Conservation (phyloP, 2,329 filamentous ascomycete genomes). For the Bipolaris gigantea region DNA sequence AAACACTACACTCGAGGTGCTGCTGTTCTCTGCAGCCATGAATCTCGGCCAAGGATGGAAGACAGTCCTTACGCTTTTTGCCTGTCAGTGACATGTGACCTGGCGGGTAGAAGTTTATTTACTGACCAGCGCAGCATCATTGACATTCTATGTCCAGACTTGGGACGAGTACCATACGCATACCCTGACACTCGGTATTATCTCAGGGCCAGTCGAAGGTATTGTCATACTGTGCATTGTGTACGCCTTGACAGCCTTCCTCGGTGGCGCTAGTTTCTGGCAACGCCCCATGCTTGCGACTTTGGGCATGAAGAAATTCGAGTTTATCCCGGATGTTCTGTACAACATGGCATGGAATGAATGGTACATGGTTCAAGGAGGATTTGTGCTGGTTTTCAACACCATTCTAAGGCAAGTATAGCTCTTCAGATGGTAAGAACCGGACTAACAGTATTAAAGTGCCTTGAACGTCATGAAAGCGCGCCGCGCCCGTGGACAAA, state of each 20-base stretch:
- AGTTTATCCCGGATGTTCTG: slow-evolving; percentile 67
- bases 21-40: slow-evolving; percentile 89
- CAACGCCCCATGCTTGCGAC: slow-evolving; percentile 76
- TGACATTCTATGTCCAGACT: slow-evolving; percentile 98
- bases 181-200: slow-evolving; percentile 84
- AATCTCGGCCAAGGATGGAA: slow-evolving; percentile 93
- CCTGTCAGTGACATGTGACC: slow-evolving; percentile 55
- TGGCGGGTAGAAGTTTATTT: background rate
- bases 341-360: slow-evolving; percentile 86
- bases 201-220: slow-evolving; percentile 95
- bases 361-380: slow-evolving; percentile 89
- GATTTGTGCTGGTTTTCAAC: slow-evolving; percentile 80
- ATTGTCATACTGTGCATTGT: slow-evolving; percentile 81
- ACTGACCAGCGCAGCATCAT: slow-evolving; percentile 59
- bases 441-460: slow-evolving; percentile 45
- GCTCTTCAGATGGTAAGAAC: background rate
- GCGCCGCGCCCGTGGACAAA: slow-evolving; percentile 72
- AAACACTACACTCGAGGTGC: slow-evolving; percentile 90
- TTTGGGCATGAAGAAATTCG: slow-evolving; percentile 65
- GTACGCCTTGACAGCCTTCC: slow-evolving; percentile 79
- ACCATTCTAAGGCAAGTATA: slow-evolving; percentile 65
- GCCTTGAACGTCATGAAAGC: slow-evolving; percentile 82
- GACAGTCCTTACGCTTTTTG: slow-evolving; percentile 81
- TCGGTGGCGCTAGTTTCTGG: slow-evolving; percentile 93
- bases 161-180: slow-evolving; percentile 99